Evolutionary conservation across 345 rosid species (phyloP).

Genomic region (Eucalyptus erythrocorys): DNA sequence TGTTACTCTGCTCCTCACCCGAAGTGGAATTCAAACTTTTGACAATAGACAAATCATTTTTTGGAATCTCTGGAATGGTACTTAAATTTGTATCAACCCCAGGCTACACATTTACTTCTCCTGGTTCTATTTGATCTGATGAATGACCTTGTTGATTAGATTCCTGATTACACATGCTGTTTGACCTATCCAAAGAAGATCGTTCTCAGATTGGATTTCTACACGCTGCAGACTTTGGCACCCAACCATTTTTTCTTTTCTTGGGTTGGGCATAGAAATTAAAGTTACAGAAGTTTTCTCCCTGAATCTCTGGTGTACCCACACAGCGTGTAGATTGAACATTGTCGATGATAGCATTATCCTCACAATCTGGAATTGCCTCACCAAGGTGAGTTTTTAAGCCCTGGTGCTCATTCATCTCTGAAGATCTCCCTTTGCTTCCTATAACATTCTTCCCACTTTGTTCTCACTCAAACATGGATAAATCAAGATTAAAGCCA

Average conservation of each 20-base stretch:
- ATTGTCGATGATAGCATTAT: not conserved
- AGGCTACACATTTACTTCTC: not conserved
- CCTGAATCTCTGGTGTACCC: not conserved
- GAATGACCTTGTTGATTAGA: not conserved
- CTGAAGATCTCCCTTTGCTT: no score
- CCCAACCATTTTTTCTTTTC: not conserved
- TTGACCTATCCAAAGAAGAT: not conserved
- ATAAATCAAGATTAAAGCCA: no score
- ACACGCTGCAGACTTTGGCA: not conserved
- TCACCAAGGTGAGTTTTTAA: no score
- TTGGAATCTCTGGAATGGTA: not conserved
- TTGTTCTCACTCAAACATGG: accelerated
- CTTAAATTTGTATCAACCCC: not conserved
- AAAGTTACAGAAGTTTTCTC: not conserved
- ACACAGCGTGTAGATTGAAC: not conserved
- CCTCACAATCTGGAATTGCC: not conserved
- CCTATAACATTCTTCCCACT: no score
- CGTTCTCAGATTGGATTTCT: not conserved
- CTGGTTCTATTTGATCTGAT: not conserved
- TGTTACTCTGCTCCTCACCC: constrained; percentile 3
- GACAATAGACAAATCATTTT: constrained; percentile 4
- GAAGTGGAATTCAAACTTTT: constrained; percentile 1
- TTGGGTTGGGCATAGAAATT: not conserved
- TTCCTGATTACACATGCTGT: accelerated
- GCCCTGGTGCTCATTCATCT: no score